Base-by-base conservation (phyloP, 2,329 filamentous ascomycete species). In the Fusarium begoniae region DNA sequence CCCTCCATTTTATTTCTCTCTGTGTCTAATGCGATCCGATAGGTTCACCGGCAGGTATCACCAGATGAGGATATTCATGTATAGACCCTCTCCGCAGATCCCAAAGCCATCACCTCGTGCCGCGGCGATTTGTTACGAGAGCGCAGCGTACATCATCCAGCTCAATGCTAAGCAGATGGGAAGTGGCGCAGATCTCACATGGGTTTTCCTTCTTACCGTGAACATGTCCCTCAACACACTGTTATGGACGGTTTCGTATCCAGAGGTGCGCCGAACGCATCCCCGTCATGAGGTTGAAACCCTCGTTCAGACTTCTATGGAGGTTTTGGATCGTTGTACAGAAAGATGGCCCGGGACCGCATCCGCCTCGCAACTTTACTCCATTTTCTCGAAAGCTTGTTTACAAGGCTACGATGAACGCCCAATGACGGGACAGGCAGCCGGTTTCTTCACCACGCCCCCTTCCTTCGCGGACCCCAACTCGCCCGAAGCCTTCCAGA, bases 181-280 rank as follows among this genome's bases (percentile, higher is more conserved):
- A 74, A 91, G 89, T 22, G 88, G 89, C 20, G 91, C 91, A 17
- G 96, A 98, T 79, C 87, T 98, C 69, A 98, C 95, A 2, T 98
- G 96, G 96, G 92, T 98, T 48, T 98, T 98, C 79, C 90, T 97
- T 3, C 89, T 98, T 66, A 91, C 93, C 26, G 88, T 98, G 45
- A 98, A 97, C 84, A 96, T 97, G 90, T 91, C 94, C 9, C 88
- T 98, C 65, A 98, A 98, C 80, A 95, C 94, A 10, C 89, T 98
- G 56, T 88, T 99, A 2, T 99, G 96, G 96, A 91, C 93, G 4
- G 88, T 97, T 13, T 97, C 95, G 3, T 98, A 97, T 79, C 88
- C 92, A 8, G 93, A 96, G 74, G 91, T 98, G 30, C 92, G 96
- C 51, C 88, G 89, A 61, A 86, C 89, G 24, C 92, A 98, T 80